phyloP scores from a whole-genome alignment of 2,329 filamentous ascomycete species.

The Arthroderma uncinatum region DNA sequence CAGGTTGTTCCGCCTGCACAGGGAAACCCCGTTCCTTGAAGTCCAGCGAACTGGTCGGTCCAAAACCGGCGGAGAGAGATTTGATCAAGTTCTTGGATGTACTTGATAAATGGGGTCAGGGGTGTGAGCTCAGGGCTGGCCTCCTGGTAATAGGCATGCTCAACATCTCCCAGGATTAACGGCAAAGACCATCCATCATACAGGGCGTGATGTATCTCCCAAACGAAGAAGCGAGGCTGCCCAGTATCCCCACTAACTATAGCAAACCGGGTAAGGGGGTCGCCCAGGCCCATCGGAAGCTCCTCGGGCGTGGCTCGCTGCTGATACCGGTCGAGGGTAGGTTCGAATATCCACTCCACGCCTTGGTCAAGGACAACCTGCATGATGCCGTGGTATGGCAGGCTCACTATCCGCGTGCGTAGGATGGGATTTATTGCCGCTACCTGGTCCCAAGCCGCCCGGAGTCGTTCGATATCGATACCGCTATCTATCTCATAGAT shows the following conservation, averaged over 20 bases:
- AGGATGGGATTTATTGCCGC: slow-evolving; percentile 28
- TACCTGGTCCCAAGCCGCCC: slow-evolving; percentile 26
- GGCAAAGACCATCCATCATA: slow-evolving; percentile 1
- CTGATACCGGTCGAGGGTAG: slow-evolving; percentile 5
- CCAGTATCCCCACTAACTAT: neutral
- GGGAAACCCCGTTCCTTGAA: slow-evolving; percentile 6
- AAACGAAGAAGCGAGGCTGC: neutral
- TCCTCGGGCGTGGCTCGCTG: slow-evolving; percentile 10
- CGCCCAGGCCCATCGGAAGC: slow-evolving; percentile 9
- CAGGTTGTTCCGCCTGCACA: neutral
- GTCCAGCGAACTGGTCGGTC: slow-evolving; percentile 8
- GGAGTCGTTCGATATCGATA: slow-evolving; percentile 25
- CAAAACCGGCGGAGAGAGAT: slow-evolving; percentile 6
- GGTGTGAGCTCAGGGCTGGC: neutral
- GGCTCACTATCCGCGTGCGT: slow-evolving; percentile 27
- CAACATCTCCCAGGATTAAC: neutral
- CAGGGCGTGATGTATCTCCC: slow-evolving; percentile 1
- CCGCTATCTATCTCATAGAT: slow-evolving; percentile 19
- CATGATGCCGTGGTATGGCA: slow-evolving; percentile 9
- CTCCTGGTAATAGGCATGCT: neutral
- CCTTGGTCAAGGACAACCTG: slow-evolving; percentile 19
- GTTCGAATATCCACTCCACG: slow-evolving; percentile 11
- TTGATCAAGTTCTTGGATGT: neutral
- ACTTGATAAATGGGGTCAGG: neutral
- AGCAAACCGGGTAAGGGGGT: neutral